Evolutionary conservation across 257 asterid genomes (phyloP).

Genomic region (Solanum lignicaule): DNA sequence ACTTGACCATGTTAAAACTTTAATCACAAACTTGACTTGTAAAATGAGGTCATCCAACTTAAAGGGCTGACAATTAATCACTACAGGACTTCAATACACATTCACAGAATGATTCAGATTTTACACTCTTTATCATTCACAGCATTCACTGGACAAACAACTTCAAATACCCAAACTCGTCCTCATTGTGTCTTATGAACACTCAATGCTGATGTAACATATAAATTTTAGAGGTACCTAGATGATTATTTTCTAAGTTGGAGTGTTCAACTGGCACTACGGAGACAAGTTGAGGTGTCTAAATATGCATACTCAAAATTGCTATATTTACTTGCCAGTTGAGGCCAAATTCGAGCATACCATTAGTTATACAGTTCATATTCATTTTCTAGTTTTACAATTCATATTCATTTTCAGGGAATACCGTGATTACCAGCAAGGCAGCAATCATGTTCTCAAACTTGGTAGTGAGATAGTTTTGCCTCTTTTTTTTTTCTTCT

Average conservation of each 20-base stretch:
- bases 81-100: not conserved
- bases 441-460: not conserved
- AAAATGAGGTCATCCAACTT: not conserved
- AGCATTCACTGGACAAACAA: not conserved
- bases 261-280: not conserved
- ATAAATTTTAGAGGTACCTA: not conserved
- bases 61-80: not conserved
- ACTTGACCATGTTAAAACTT: not conserved
- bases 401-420: no score
- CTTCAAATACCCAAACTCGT: not conserved
- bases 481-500: accelerated
- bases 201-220: not conserved
- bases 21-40: not conserved
- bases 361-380: not conserved
- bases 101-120: not conserved
- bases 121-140: not conserved
- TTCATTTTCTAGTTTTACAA: no score
- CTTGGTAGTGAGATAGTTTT: not conserved
- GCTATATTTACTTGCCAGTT: not conserved
- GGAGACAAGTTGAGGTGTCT: not conserved
- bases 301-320: not conserved
- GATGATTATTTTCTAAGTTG: not conserved
- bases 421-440: no score
- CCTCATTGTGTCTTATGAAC: not conserved
- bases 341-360: not conserved